Base-by-base conservation (phyloP, 306 rosid species). In the Cicer bijugum region DNA sequence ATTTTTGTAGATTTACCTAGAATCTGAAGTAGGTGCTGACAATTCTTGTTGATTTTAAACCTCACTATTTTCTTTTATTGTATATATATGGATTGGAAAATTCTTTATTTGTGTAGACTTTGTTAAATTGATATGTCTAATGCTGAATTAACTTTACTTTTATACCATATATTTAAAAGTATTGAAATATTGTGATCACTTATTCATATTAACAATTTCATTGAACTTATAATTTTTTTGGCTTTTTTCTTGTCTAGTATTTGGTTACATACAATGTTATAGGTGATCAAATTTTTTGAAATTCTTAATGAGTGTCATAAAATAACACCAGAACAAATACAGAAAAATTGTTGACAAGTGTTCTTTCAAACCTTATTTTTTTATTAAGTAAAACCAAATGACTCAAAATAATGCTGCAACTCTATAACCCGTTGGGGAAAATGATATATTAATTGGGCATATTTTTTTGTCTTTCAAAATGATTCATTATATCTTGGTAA, bases 41-140 rank as follows among this genome's bases (percentile, higher is more conserved):
- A 38, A 53, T 55, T 81, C 67, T 75, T 48, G 1, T 63, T 70
- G 16, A 51, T 37, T 40, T 68, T 19, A 44, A 61, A 53, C 63
- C 19, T 60, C 4, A 39, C 1, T 44, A 14, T 48, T 67, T 74
- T 59, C 46, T 47, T 45, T 20, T 20, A 20, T 20, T 20, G 2
- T 20, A 20, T 20, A 20, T 20, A 20, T 20, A 20, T 20, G 28
- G 28, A 20, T 2, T 20, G 28, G 2, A 20, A 20, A 20, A 20
- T 20, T 20, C 28, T 20, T 20, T 20, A 20, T 20, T 20, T 20
- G 28, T 20, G 28, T 3, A 20, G 28, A 20, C 28, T 20, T 20
- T 20, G 2, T 3, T 20, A 20, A 20, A 20, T 2, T 20, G 28
- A 20, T 20, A 20, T 20, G 28, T 60, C 44, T 35, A 11, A 9